Evolutionary conservation across 768 basidiomycete species (phyloP), one percentile per base, ranked within the genome.

Genomic region (Tulasnella calospora): DNA sequence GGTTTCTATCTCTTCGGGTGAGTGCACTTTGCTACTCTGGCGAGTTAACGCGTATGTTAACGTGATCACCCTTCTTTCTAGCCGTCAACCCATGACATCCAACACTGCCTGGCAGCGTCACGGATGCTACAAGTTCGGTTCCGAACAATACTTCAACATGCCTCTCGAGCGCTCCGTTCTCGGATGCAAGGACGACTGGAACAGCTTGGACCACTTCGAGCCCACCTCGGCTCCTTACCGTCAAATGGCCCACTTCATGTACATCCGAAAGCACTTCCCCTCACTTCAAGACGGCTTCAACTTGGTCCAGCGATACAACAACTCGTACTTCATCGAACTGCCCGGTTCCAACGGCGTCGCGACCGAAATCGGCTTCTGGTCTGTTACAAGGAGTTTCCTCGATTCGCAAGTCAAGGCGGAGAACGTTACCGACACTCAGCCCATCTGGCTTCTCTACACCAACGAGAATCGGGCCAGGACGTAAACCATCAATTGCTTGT

Each of bases 131-230:
- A 88, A 87, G 69, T 89, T 97, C 44, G 96, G 96, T 15, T 97
- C 96, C 10, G 87, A 89, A 79, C 96, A 97, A 82, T 98, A 96
- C 85, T 98, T 92, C 88, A 95, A 97, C 85, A 93, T 96, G 89
- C 92, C 93, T 1, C 87, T 96, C 81, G 92, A 92, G 76, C 90
- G 90, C 81, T 85, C 93, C 2, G 83, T 95, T 41, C 86, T 95
- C 23, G 96, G 95, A 70, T 98, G 96, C 83, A 82, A 92, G 70
- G 94, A 97, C 82, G 91, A 93, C 81, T 96, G 93, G 94, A 96
- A 97, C 83, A 89, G 93, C 2, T 89, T 96, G 41, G 96, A 98
- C 82, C 96, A 98, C 83, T 97, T 97, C 83, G 96, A 98, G 84
- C 94, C 95, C 23, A 96, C 95, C 2, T 86, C 91, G 17, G 91